Evolutionary conservation across 768 basidiomycete species (phyloP).

Genomic region (Tricholoma hemisulphureum): DNA sequence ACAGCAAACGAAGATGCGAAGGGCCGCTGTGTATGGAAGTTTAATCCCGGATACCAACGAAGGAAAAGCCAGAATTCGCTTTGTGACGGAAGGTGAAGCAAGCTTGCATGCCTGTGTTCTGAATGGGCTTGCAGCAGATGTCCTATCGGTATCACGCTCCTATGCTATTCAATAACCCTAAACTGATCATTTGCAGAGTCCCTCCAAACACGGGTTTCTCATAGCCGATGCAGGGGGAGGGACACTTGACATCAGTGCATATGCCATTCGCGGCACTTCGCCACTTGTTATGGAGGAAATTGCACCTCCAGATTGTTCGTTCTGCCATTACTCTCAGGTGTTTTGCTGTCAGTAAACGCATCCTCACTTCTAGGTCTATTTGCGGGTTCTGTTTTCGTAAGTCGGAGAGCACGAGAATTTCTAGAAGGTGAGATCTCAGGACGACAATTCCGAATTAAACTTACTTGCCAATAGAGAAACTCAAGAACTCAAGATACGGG

Average conservation of each 20-base stretch:
- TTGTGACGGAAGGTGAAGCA: slow-evolving; percentile 83
- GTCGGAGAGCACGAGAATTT: slow-evolving; percentile 69
- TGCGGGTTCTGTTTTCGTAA: slow-evolving; percentile 81
- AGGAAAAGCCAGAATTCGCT: slow-evolving; percentile 69
- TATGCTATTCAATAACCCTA: not conserved
- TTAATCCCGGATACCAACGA: slow-evolving; percentile 73
- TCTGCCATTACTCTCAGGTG: not conserved
- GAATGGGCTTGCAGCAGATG: slow-evolving; percentile 74
- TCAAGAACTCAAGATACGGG: slow-evolving; percentile 72
- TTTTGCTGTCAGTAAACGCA: not conserved
- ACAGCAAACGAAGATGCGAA: slow-evolving; percentile 75
- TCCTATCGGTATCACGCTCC: slow-evolving; percentile 55
- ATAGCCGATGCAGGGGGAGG: slow-evolving; percentile 82
- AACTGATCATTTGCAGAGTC: slow-evolving; percentile 43
- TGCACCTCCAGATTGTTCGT: slow-evolving; percentile 77
- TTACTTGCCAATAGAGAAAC: slow-evolving; percentile 52
- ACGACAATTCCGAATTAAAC: not conserved
- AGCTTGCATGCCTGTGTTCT: slow-evolving; percentile 80
- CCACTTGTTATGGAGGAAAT: slow-evolving; percentile 81
- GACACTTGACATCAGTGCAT: slow-evolving; percentile 79
- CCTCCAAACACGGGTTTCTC: slow-evolving; percentile 74
- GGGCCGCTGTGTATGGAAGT: slow-evolving; percentile 69
- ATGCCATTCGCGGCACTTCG: slow-evolving; percentile 65
- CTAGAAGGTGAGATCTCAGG: slow-evolving; percentile 50
- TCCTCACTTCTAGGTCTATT: slow-evolving; percentile 60